A percentile compares a stretch with the other conserved stretches of the same genome.
These are phyloP conservation scores for Syzygium oleosum DNA, from an alignment of 345 rosid species.

Conservation along the genomic window DNA sequence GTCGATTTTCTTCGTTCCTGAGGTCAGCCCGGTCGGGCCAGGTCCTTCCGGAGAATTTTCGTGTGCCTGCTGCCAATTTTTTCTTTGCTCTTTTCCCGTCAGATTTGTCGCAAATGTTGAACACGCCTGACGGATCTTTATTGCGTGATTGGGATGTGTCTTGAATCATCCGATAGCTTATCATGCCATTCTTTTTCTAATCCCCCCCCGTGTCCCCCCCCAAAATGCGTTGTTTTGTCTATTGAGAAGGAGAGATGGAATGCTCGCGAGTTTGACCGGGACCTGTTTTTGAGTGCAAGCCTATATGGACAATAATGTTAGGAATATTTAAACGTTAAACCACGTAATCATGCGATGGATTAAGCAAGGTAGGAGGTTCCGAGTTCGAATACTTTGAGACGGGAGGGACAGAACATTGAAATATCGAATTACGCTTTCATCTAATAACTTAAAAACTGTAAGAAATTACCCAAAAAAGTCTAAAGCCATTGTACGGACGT, in stretches of 20 bases:
- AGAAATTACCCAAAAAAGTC: neutral
- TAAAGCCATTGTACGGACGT: rapidly evolving
- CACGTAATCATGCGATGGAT: rapidly evolving
- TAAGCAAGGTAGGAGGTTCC: neutral
- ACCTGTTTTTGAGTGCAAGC: neutral
- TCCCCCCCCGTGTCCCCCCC: neutral
- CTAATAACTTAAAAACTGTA: no score
- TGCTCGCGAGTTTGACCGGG: neutral
- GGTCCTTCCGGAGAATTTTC: neutral
- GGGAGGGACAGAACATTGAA: rapidly evolving
- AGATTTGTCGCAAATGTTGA: neutral
- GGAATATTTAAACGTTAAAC: neutral
- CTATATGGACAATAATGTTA: neutral
- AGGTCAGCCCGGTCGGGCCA: neutral
- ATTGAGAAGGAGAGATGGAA: neutral
- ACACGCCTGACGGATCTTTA: neutral
- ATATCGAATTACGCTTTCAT: neutral
- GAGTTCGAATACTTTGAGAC: neutral
- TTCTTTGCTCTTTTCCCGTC: neutral
- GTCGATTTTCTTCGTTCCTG: neutral
- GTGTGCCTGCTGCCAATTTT: neutral
- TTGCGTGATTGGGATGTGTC: neutral
- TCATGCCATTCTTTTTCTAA: neutral
- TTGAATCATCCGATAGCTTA: neutral
- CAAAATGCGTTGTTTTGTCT: neutral